Evolutionary conservation across 176 grass and related monocot species (phyloP).

Genomic region (Triticum dicoccoides): DNA sequence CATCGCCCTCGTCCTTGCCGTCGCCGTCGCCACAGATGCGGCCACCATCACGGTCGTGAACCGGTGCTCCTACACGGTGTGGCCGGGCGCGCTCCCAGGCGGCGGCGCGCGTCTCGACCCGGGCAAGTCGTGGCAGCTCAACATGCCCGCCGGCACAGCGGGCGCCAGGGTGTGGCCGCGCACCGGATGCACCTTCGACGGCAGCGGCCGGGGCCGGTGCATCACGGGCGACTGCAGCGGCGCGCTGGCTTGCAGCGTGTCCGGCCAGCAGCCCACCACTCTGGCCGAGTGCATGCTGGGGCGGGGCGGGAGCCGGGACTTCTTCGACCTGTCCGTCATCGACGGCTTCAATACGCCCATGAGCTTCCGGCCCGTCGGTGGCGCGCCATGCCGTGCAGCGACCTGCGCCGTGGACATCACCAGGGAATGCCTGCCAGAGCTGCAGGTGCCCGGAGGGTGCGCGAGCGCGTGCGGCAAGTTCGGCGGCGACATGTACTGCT

Average conservation of each 20-base stretch:
- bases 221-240: constrained; percentile 52
- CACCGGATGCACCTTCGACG: constrained; percentile 53
- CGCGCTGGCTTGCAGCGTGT: constrained; percentile 35
- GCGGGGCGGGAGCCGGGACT: neutral
- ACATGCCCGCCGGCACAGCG: constrained; percentile 10
- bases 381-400: neutral
- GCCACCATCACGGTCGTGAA: constrained; percentile 50
- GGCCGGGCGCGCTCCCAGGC: constrained; percentile 45
- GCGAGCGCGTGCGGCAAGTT: constrained; percentile 47
- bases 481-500: constrained; percentile 52
- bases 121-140: constrained; percentile 36
- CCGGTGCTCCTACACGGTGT: constrained; percentile 48
- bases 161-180: constrained; percentile 49
- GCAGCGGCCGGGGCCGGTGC: constrained; percentile 34
- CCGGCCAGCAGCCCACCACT: constrained; percentile 40
- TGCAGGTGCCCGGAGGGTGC: constrained; percentile 22
- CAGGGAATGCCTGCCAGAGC: too few relatives aligned
- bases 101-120: constrained; percentile 36
- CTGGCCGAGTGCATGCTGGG: constrained; percentile 52
- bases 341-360: constrained; percentile 24
- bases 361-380: constrained; percentile 1
- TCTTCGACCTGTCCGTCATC: constrained; percentile 22
- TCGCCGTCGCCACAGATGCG: neutral
- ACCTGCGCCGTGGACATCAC: constrained; percentile 21
- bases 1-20: neutral